These are phyloP conservation scores for Mycena rebaudengoi DNA, from an alignment of 768 basidiomycete species.

Conservation along the genomic window DNA sequence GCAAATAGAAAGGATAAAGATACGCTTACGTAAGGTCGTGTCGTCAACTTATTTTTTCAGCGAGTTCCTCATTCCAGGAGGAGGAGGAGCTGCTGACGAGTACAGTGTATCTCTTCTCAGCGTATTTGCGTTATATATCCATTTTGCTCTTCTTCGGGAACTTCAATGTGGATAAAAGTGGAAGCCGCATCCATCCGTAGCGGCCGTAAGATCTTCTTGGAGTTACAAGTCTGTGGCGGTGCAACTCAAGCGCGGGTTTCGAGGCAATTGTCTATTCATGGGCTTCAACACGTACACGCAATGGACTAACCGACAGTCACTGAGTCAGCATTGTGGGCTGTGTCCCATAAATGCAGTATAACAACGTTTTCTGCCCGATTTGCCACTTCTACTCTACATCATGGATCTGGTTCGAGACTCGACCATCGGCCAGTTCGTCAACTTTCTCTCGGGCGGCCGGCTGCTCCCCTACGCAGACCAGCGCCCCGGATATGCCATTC, in stretches of 20 bases:
- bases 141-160: background rate
- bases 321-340: background rate
- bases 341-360: background rate
- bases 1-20: constrained; percentile 19
- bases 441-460: constrained; percentile 30
- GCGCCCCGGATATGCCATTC: constrained; percentile 14
- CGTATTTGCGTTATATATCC: background rate
- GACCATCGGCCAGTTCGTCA: constrained; percentile 34
- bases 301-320: too few relatives aligned
- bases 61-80: background rate
- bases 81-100: background rate
- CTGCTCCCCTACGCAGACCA: constrained; percentile 28
- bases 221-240: background rate
- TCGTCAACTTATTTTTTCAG: background rate
- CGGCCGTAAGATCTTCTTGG: background rate
- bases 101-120: background rate
- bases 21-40: background rate
- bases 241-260: too few relatives aligned
- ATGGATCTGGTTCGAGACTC: constrained; percentile 28
- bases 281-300: too few relatives aligned
- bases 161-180: background rate
- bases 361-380: too few relatives aligned
- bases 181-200: background rate
- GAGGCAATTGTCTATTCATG: too few relatives aligned
- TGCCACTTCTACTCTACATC: background rate